Evolutionary conservation across 306 rosid genomes (phyloP).

Genomic region (Acmispon strigosus): DNA sequence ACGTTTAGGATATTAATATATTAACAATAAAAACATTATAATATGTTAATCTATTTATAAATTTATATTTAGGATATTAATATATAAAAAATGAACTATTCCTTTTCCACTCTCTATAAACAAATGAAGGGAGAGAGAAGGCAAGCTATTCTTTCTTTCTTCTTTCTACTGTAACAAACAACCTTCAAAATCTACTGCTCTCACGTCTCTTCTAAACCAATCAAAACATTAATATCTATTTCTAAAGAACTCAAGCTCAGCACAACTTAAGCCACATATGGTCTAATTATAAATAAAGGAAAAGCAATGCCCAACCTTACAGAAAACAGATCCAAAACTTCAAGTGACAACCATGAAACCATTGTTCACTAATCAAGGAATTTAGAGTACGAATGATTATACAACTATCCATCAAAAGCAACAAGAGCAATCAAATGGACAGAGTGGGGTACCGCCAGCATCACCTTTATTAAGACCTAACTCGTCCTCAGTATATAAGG

Average conservation of each 20-base stretch:
- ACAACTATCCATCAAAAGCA: conserved; percentile 48
- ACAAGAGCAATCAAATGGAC: conserved; percentile 87
- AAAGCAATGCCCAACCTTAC: neutral
- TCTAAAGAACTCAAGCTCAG: neutral
- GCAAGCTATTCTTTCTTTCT: no score
- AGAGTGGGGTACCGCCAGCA: conserved; percentile 70
- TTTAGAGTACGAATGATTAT: neutral
- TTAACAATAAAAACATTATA: no score
- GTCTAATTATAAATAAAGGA: neutral
- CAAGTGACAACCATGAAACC: neutral
- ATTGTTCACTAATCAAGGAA: neutral
- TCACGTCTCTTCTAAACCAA: no score
- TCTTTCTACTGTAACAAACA: no score
- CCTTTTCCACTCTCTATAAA: no score
- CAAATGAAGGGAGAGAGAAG: no score
- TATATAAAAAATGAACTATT: no score
- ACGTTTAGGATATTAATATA: no score
- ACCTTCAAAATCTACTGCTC: no score
- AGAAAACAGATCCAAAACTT: neutral
- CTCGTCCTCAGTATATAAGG: conserved; percentile 64
- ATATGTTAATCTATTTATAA: no score
- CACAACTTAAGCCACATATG: neutral
- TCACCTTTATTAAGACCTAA: conserved; percentile 44
- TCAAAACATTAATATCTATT: no score
- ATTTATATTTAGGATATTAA: no score